Base-by-base conservation (phyloP, 2,329 filamentous ascomycete genomes). In the Whalleya microplaca region DNA sequence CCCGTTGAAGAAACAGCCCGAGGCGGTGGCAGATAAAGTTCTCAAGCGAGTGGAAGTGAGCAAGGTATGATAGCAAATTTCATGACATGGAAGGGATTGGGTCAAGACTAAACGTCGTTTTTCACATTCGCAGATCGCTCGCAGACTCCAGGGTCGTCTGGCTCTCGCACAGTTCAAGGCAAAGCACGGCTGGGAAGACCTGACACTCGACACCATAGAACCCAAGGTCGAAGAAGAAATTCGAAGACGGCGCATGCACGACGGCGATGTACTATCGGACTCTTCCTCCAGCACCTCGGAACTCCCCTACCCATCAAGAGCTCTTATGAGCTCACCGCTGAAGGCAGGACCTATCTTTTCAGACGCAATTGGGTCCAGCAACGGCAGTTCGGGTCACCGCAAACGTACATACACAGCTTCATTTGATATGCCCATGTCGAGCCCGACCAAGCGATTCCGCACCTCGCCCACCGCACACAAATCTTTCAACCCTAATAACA, bases 121-220 rank as follows among this genome's bases (percentile, higher is more conserved):
- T 54, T 50, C 61, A 66, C 19, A 48, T 46, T 55, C 68, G 53
- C 72, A 98, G 95, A 96, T 99, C 80, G 95, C 93, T 67, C 84
- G 94, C 72, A 90, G 90, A 70, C 82, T 99, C 53, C 92, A 98
- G 78, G 92, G 96, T 79, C 91, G 94, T 62, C 86, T 99, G 58
- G 94, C 95, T 56, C 86, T 98, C 63, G 95, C 95, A 72, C 95
- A 96, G 75, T 95, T 97, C 84, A 98, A 98, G 79, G 92, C 95
- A 65, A 92, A 96, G 76, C 90, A 96, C 78, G 93, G 93, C 72
- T 96, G 92, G 88, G 90, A 97, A 76, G 91, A 95, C 74, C 84
- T 96, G 72, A 91, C 89, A 61, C 85, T 96, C 69, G 91, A 92
- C 72, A 87, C 82, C 59, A 91, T 96, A 76, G 92, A 96, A 76